Evolutionary conservation across 345 rosid species (phyloP), one percentile per base, ranked within the genome.

Genomic region (Lumnitzera littorea): DNA sequence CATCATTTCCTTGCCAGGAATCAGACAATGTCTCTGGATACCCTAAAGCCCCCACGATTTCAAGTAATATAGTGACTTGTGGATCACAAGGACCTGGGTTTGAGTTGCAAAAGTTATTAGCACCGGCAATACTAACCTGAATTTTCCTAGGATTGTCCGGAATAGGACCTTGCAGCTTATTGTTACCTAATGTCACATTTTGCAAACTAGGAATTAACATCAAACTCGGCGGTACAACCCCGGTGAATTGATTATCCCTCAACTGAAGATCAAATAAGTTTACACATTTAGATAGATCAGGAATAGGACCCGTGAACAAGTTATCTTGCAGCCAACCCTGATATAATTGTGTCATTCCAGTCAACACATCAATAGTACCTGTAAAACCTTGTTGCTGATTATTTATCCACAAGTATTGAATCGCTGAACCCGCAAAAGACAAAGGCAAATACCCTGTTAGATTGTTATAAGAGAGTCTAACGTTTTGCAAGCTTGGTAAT

Each of bases 291-390:
- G 91, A 79, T 61, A 89, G 77, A 70, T 91, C 91, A 0, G 96
- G 96, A 50, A 91, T 79, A 0, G 84, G 85, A 57, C 96, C 98
- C 1, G 70, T 58, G 71, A 89, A 89, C 48, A 76, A 76, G 60
- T 91, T 89, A 58, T 79, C 73, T 0, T 91, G 91, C 15, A 91
- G 72, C 96, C 91, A 89, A 3, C 74, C 91, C 62, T 81, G 86
- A 7, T 57, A 48, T 61, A 91, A 54, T 31, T 68, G 67, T 20
- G 71, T 61, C 96, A 91, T 89, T 11, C 63, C 56, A 2, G 96
- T 68, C 4, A 91, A 62, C 43, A 94, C 90, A 0, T 77, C 71
- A 31, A 90, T 63, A 17, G 76, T 70, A 12, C 96, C 99, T 0
- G 80, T 56, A 31, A 94, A 62, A 6, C 96, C 96, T 4, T n/a